These are phyloP conservation scores for Capsicum pubescens DNA, from an alignment of 257 asterid genomes.

Conservation along the genomic window DNA sequence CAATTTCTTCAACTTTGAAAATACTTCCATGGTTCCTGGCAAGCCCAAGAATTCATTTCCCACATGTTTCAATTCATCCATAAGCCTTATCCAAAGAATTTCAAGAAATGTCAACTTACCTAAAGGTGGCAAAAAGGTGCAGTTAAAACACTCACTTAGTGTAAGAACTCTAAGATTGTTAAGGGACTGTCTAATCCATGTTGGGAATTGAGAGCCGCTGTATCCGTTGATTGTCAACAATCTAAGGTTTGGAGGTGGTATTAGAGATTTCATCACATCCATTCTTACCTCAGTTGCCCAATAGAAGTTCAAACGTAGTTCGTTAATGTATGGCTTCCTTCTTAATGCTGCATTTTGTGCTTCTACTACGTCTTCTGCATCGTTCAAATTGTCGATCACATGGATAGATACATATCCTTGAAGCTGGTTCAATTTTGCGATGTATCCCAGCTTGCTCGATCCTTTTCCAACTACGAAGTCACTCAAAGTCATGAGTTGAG, in stretches of 20 bases:
- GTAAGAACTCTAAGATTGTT: slow-evolving; percentile 28
- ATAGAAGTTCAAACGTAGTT: not conserved
- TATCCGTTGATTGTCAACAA: slow-evolving; percentile 4
- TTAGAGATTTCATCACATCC: slow-evolving; percentile 32
- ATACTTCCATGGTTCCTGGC: not conserved
- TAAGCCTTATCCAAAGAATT: slow-evolving; percentile 19
- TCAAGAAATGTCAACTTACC: slow-evolving; percentile 39
- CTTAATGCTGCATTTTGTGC: slow-evolving; percentile 35
- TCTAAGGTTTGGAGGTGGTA: slow-evolving; percentile 30
- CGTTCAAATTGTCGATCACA: slow-evolving; percentile 15
- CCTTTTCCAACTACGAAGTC: slow-evolving; percentile 12
- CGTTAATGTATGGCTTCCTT: slow-evolving; percentile 21
- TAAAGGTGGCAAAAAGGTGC: slow-evolving; percentile 32
- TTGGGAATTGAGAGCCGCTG: slow-evolving; percentile 28
- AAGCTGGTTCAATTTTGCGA: slow-evolving; percentile 16
- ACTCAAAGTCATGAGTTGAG: slow-evolving; percentile 20
- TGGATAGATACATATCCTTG: not conserved
- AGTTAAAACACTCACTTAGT: slow-evolving; percentile 19
- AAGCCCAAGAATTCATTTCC: slow-evolving; percentile 40
- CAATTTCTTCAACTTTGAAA: slow-evolving; percentile 39
- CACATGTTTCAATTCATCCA: slow-evolving; percentile 29
- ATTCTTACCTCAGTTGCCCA: not conserved
- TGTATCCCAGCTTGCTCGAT: slow-evolving; percentile 1
- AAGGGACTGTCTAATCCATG: slow-evolving; percentile 35
- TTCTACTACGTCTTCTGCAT: not conserved